Evolutionary conservation across 2,329 filamentous ascomycete species (phyloP).

Genomic region (Fusarium irregulare): DNA sequence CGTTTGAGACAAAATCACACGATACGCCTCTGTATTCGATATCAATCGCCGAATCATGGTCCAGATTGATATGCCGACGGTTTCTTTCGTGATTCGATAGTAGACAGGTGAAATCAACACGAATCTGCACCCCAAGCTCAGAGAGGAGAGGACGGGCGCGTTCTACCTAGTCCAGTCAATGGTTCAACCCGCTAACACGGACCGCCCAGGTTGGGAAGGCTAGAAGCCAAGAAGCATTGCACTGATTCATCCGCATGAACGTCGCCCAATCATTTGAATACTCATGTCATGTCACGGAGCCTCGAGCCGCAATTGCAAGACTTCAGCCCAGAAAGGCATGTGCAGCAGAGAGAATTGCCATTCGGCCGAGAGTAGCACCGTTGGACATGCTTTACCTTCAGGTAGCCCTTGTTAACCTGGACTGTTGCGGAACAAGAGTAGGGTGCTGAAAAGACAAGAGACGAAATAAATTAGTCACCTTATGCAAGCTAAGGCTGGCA

Average conservation of each 20-base stretch:
- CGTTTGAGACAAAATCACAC: neutral
- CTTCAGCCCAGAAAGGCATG: slow-evolving; percentile 6
- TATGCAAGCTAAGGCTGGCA: neutral
- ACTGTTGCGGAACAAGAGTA: slow-evolving; percentile 2
- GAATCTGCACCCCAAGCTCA: neutral
- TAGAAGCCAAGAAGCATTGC: slow-evolving; percentile 7
- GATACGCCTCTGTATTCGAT: neutral
- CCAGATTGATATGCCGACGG: neutral
- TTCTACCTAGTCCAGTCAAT: neutral
- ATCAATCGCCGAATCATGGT: neutral
- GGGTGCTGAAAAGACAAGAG: neutral
- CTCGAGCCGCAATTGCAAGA: neutral
- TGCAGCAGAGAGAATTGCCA: slow-evolving; percentile 2
- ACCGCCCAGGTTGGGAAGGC: slow-evolving; percentile 13
- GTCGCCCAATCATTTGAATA: neutral
- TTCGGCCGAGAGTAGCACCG: slow-evolving; percentile 42
- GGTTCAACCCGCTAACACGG: slow-evolving; percentile 20
- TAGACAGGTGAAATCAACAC: neutral
- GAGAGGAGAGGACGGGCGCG: slow-evolving; percentile 8
- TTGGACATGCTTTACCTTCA: slow-evolving; percentile 28
- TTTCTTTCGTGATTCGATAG: neutral
- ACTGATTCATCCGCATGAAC: neutral
- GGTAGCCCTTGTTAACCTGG: slow-evolving; percentile 18
- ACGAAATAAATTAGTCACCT: neutral
- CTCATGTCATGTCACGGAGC: neutral